These are phyloP conservation scores for Fusarium devonianum DNA, from an alignment of 2,329 filamentous ascomycete species.

Conservation along the genomic window DNA sequence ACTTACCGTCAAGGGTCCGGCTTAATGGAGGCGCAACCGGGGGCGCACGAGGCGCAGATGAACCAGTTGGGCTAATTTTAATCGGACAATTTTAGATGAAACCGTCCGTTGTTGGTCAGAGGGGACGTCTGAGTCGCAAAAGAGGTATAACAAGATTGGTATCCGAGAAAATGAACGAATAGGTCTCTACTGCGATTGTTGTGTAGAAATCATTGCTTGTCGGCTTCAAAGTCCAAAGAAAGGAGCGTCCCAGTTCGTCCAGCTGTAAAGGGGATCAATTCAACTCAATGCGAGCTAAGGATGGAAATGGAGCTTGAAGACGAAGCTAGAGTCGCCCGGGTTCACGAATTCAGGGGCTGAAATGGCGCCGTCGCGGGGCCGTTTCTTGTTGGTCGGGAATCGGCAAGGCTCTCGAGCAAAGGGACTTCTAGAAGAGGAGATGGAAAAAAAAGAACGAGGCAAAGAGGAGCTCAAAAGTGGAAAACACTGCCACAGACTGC, in stretches of 20 bases:
- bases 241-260: not conserved
- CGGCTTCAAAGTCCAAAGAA: not conserved
- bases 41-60: slow-evolving; percentile 27
- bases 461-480: slow-evolving; percentile 3
- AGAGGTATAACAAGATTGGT: not conserved
- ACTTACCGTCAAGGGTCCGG: slow-evolving; percentile 32
- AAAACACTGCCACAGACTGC: slow-evolving; percentile 22
- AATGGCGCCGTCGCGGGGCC: slow-evolving; percentile 28
- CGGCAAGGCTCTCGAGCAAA: not conserved
- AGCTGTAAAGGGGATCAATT: too few relatives aligned
- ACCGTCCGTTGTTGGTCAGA: not conserved
- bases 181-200: not conserved
- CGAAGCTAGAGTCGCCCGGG: slow-evolving; percentile 8
- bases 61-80: slow-evolving; percentile 31
- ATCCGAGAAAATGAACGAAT: not conserved
- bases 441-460: not conserved
- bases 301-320: not conserved
- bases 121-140: not conserved
- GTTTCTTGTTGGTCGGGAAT: too few relatives aligned
- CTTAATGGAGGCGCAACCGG: slow-evolving; percentile 22
- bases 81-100: slow-evolving; percentile 30
- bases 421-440: not conserved
- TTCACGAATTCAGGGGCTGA: slow-evolving; percentile 31
- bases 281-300: slow-evolving; percentile 3
- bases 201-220: slow-evolving; percentile 6